phyloP scores from a whole-genome alignment of 2,329 filamentous ascomycete species.

The Penicillium sp. region DNA sequence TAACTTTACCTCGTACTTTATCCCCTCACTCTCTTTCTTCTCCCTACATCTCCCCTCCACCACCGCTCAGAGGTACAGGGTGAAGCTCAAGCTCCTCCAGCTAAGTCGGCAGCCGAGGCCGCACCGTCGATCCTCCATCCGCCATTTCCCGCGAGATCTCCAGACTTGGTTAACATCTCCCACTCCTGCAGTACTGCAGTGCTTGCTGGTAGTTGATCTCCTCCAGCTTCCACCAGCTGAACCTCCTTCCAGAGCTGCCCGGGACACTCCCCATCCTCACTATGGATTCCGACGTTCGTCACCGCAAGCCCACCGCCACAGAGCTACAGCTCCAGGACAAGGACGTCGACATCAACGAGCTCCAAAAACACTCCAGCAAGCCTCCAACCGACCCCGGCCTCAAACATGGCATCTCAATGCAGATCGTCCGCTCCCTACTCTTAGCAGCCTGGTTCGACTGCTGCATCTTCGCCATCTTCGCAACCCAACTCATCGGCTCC shows the following conservation, averaged over 20 bases:
- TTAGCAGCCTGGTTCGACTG: conserved; percentile 51
- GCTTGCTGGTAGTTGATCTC: not conserved
- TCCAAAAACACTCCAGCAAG: conserved; percentile 23
- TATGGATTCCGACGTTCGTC: conserved; percentile 41
- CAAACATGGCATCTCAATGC: conserved; percentile 52
- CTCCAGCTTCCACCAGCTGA: not conserved
- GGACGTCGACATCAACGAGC: conserved; percentile 10
- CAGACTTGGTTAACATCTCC: not conserved
- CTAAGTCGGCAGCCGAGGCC: conserved; percentile 8
- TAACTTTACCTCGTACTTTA: too few species aligned
- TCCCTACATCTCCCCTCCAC: not conserved
- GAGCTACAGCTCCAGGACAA: conserved; percentile 13
- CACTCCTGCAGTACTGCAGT: not conserved
- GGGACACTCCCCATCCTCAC: conserved; percentile 1
- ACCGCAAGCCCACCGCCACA: conserved; percentile 31
- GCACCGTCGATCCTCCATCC: conserved; percentile 13
- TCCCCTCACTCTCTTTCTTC: not conserved
- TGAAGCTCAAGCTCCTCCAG: not conserved
- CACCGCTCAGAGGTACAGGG: too few species aligned
- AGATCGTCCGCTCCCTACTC: conserved; percentile 50
- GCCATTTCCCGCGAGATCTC: conserved; percentile 12
- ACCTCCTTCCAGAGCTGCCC: not conserved
- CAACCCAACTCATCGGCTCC: conserved; percentile 63
- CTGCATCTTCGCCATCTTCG: conserved; percentile 49
- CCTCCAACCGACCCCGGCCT: conserved; percentile 37